Evolutionary conservation across 441 rosid genomes (phyloP).

Genomic region (Iberis amara): DNA sequence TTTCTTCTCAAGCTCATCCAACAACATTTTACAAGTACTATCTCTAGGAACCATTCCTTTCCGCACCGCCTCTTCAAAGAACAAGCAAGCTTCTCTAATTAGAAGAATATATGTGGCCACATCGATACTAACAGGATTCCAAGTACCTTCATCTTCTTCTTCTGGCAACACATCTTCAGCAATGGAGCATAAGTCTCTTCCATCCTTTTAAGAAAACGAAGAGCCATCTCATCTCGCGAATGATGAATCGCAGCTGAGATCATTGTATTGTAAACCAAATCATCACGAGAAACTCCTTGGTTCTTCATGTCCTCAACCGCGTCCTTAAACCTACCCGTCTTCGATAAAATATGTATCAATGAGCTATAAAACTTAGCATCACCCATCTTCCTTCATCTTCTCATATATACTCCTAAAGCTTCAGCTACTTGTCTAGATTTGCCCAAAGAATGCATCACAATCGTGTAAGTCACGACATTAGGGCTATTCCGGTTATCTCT

Average conservation of each 20-base stretch:
- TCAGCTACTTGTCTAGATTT: conserved; percentile 55
- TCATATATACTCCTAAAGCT: conserved; percentile 55
- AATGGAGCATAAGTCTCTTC: conserved; percentile 57
- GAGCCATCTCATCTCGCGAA: conserved; percentile 51
- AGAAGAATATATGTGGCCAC: conserved; percentile 47
- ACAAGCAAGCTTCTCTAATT: conserved; percentile 50
- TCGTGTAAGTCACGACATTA: conserved; percentile 53
- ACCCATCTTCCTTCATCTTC: conserved; percentile 60
- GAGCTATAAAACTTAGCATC: conserved; percentile 65
- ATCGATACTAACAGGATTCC: conserved; percentile 51
- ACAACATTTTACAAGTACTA: conserved; percentile 39
- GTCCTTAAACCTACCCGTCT: conserved; percentile 61
- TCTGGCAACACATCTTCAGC: conserved; percentile 66
- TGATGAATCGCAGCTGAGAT: conserved; percentile 46
- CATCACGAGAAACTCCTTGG: conserved; percentile 49
- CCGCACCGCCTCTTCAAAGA: conserved; percentile 52
- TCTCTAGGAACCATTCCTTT: conserved; percentile 62
- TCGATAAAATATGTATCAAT: conserved; percentile 47
- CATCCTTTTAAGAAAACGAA: conserved; percentile 58
- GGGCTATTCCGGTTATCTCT: conserved; percentile 51
- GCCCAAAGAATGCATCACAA: conserved; percentile 60
- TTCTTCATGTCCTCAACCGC: conserved; percentile 67
- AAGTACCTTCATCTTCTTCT: conserved; percentile 62
- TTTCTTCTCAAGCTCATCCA: conserved; percentile 47
- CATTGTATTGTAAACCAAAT: conserved; percentile 51